Base-by-base conservation (phyloP, 2,329 filamentous ascomycete species). In the Lachnellula subtilissima region DNA sequence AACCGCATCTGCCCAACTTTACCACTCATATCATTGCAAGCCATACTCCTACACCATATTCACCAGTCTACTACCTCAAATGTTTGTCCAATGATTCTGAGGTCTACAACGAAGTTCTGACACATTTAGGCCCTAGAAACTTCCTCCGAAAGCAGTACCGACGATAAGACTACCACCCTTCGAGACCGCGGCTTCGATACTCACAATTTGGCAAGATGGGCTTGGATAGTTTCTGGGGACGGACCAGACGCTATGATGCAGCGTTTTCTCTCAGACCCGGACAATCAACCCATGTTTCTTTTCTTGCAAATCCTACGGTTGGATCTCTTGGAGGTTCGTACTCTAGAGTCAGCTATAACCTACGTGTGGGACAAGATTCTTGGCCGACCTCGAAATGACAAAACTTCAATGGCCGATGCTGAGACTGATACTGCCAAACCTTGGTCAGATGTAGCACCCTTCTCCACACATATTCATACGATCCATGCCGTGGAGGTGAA, bases 131-230 rank as follows among this genome's bases (percentile, higher is more conserved):
- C 9, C 8, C 28, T 32, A 9, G 28, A 12, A 32, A 12, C 9
- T 32, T 12, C 15, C 9, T 40, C 12, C 42, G 42, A 45, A 19
- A 19, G 5, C 8, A 45, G 12, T 22, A 17, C 2, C 19, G 42
- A 45, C 14, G 28, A 19, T 19, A 11, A 19, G 6, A 9, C 15
- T 14, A 19, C 4, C 8, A 28, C 23, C 25, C 45, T 67, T 19
- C 17, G 52, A 37, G 39, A 22, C n/a, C 55, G 55, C 17, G 60
- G 60, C 11, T 58, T 63, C 15, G 51, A 50, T 22, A 45, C 53
- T 19, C 17, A 56, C 23, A 65, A 71, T 60, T 51, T 71, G 22
- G 39, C 54, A 1, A n/a, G 54, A 35, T 71, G 69, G 68, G 60
- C 59, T 28, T 65, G 63, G 57, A 60, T 70, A 49, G 15, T 70